These are phyloP conservation scores for Agaricus subrufescens DNA, from an alignment of 768 basidiomycete genomes.

Conservation along the genomic window DNA sequence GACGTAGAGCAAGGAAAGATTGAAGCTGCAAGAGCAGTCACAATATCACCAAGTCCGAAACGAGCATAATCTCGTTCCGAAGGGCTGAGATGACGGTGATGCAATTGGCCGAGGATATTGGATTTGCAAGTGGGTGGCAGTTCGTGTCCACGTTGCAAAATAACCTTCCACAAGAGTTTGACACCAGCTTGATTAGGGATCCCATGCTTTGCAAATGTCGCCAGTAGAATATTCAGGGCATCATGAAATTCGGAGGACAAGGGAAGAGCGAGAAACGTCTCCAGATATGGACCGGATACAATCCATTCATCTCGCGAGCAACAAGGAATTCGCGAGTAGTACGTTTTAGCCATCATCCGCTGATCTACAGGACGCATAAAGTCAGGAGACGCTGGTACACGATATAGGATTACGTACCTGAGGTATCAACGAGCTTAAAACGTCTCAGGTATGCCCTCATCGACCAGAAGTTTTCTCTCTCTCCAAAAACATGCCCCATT, in stretches of 20 bases:
- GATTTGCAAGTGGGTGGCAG: slow-evolving; percentile 25
- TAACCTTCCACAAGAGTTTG: slow-evolving; percentile 36
- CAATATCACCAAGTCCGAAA: background rate
- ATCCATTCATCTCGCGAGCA: slow-evolving; percentile 25
- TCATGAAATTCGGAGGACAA: background rate
- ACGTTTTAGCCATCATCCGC: slow-evolving; percentile 29
- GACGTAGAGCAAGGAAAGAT: background rate
- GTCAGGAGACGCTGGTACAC: background rate
- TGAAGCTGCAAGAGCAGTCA: background rate
- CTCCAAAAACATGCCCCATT: slow-evolving; percentile 25
- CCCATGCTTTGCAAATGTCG: slow-evolving; percentile 18
- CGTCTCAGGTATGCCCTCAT: slow-evolving; percentile 31
- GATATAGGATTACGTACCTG: slow-evolving; percentile 1
- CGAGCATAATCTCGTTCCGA: too few relatives aligned
- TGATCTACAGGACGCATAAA: background rate
- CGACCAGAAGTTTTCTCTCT: slow-evolving; percentile 59
- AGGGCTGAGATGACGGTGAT: slow-evolving; percentile 20
- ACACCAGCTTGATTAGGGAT: slow-evolving; percentile 16
- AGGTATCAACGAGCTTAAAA: background rate
- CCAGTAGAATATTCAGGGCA: background rate
- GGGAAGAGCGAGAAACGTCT: slow-evolving; percentile 25
- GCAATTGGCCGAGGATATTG: slow-evolving; percentile 29
- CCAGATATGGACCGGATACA: slow-evolving; percentile 44
- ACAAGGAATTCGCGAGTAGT: slow-evolving; percentile 36
- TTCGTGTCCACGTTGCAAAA: slow-evolving; percentile 21